Evolutionary conservation across 2,329 filamentous ascomycete genomes (phyloP), one percentile per base, ranked within the genome.

Genomic region (Neopestalotiopsis sp.): DNA sequence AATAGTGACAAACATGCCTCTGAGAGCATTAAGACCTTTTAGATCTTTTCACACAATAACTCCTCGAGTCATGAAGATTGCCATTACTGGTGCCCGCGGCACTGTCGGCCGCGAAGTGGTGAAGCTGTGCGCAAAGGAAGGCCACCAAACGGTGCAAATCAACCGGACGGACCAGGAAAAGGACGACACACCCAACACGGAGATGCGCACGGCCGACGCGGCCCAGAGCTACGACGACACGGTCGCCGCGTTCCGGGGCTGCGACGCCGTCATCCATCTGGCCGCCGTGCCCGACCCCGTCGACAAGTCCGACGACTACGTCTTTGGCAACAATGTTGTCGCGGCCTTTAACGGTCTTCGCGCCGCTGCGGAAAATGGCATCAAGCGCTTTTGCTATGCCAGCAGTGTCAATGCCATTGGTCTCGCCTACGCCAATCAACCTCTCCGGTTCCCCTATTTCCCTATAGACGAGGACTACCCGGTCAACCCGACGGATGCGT

Each of bases 291-390:
- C 58, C 10, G 32, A 81, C 67, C 79, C 79, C 3, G 72, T 80
- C 1, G 75, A 74, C 53, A 80, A 77, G 34, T 67, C 72, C 1
- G 77, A 81, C 66, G 73, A 71, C 62, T 53, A 72, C 32, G 78
- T 81, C 0, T 79, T 81, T 71, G 75, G 73, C 68, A 81, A 80
- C 74, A 82, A 81, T 69, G 78, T 80, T 61, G 76, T 76, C 67
- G 72, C 74, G 0, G 79, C 79, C 0, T 81, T 81, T 73, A 82
- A 81, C 56, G 79, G 80, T n/a, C 79, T 81, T 49, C 77, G 76
- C 17, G 80, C 80, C 14, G 78, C 79, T 1, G 79, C 72, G 12
- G 76, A 78, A 34, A 71, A 79, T 1, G 79, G 77, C 4, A 80
- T 82, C 68, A 77, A 74, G 58, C 74, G 73, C 12, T 71, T 81